Evolutionary conservation across 1,139 yeast species (phyloP).

Genomic region (Lodderomyces parapsilosis): DNA sequence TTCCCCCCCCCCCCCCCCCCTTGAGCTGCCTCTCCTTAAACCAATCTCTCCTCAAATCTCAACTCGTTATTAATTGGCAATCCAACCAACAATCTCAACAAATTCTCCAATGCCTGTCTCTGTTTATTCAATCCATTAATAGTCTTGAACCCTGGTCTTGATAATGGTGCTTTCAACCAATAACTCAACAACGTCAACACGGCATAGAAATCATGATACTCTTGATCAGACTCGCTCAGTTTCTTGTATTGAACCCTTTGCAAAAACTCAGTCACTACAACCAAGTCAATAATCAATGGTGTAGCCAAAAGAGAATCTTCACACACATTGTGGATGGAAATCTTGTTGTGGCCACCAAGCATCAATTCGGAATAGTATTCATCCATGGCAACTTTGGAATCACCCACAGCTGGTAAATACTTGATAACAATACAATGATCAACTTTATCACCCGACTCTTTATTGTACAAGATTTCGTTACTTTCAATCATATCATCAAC

Average conservation of each 20-base stretch:
- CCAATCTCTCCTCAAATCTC: constrained; percentile 76
- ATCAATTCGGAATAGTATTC: constrained; percentile 94
- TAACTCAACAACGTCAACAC: constrained; percentile 85
- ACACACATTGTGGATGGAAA: constrained; percentile 91
- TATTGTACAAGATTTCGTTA: constrained; percentile 81
- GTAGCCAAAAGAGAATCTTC: constrained; percentile 95
- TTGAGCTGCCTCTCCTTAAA: neutral
- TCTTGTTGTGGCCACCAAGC: constrained; percentile 97
- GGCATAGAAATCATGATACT: constrained; percentile 73
- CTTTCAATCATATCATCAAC: constrained; percentile 94
- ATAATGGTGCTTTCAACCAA: constrained; percentile 96
- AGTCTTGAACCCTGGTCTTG: constrained; percentile 87
- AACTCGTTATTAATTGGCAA: constrained; percentile 87
- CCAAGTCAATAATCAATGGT: constrained; percentile 89
- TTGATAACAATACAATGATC: constrained; percentile 97
- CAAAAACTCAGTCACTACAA: constrained; percentile 85
- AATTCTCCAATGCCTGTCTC: constrained; percentile 87
- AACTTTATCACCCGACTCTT: constrained; percentile 72
- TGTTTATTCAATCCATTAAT: constrained; percentile 95
- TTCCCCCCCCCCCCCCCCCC: neutral
- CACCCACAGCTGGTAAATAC: constrained; percentile 92
- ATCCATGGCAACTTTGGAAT: constrained; percentile 97
- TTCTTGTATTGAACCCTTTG: constrained; percentile 81
- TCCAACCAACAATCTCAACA: constrained; percentile 86
- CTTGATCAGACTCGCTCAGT: constrained; percentile 32